These are phyloP conservation scores for Xanthoceras sorbifolium DNA, from an alignment of 345 rosid genomes.

Conservation along the genomic window DNA sequence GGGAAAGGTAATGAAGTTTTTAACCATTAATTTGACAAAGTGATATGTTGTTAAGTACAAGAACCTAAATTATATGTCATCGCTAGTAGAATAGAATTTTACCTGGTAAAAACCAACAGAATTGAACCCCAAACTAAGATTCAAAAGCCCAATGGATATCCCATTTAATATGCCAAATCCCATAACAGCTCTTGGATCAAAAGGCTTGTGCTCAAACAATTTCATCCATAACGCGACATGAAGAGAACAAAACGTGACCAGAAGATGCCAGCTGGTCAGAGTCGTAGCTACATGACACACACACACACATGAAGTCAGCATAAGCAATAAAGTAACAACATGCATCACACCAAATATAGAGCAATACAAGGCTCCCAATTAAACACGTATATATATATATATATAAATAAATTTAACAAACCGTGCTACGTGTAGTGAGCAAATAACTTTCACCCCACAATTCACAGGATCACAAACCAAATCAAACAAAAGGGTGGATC, in stretches of 20 bases:
- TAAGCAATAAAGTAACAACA: background rate
- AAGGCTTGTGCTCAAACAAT: constrained; percentile 98
- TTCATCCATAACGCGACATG: constrained; percentile 98
- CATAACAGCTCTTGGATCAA: constrained; percentile 98
- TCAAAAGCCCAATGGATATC: constrained; percentile 91
- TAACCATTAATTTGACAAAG: background rate
- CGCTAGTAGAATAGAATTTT: constrained; percentile 22
- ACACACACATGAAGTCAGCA: constrained; percentile 3
- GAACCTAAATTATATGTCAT: constrained; percentile 3
- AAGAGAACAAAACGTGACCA: constrained; percentile 98
- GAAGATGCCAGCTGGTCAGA: constrained; percentile 99
- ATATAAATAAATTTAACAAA: too few relatives aligned
- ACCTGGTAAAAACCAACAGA: constrained; percentile 99
- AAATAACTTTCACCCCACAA: background rate
- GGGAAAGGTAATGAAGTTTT: background rate
- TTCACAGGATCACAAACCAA: background rate
- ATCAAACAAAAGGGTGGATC: background rate
- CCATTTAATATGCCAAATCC: constrained; percentile 99
- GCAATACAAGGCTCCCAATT: background rate
- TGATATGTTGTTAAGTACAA: background rate
- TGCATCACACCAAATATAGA: background rate
- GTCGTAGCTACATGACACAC: constrained; percentile 74
- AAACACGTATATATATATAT: background rate
- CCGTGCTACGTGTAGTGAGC: background rate
- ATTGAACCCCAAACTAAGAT: constrained; percentile 98